Evolutionary conservation across 2,329 filamentous ascomycete genomes (phyloP), one percentile per base, ranked within the genome.

Genomic region (Graphilbum ipis-grandicollis): DNA sequence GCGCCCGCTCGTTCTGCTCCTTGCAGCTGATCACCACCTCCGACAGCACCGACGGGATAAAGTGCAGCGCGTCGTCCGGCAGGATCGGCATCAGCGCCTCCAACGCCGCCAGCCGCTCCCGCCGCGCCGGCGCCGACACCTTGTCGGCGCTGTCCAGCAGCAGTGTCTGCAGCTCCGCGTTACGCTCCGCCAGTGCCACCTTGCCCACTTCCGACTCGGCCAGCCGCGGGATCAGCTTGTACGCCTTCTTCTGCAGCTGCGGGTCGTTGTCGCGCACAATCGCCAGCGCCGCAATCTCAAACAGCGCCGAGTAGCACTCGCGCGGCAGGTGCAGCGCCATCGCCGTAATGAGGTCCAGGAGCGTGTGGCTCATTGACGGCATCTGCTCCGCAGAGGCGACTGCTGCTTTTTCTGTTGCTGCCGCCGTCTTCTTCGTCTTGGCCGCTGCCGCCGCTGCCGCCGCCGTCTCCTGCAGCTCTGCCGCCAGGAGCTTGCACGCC

Each of bases 21-120:
- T 98, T 98, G 59, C 85, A 92, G 43, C 83, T 82, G 43, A 98
- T 85, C 36, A 98, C 86, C 25, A 96, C 84, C 58, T 98, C 90
- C 4, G 85, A 85, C 6, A 98, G 68, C 33, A 94, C 75, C 1
- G 82, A 74, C 2, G 90, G 86, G 42, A 98, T 88, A 57, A 98
- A 96, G 55, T 94, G 83, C 22, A 98, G 72, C 31, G 84, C 81
- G 13, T 68, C 66, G 33, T 73, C 65, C 13, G 86, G 81, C 6
- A 94, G 66, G 49, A 79, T 79, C 9, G 82, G 77, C 17, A 96
- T 66, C 35, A 96, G 67, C 39, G 84, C 78, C 21, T 78, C 63
- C 34, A 96, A 78, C 4, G 90, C 86, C 5, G 81, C 70, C 26
- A 96, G 68, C 19, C 90, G 75, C 52, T 98, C 90, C 44, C 85